These are phyloP conservation scores for Trichosporon ovoides DNA, from an alignment of 1,284 basidiomycete species.

Conservation along the genomic window DNA sequence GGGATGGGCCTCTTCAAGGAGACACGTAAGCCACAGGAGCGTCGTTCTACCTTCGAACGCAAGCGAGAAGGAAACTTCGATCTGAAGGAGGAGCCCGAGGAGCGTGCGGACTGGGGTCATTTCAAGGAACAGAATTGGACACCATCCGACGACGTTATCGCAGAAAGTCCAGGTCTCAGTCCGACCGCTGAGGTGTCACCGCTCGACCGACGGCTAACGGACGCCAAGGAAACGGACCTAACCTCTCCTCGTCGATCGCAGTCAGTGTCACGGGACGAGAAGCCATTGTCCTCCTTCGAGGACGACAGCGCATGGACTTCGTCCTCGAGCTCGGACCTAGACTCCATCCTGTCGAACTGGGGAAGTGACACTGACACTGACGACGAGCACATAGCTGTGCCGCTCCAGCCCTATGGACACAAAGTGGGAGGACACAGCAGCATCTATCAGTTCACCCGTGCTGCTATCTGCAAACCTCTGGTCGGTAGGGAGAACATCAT, in stretches of 20 bases:
- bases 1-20: slow-evolving; percentile 51
- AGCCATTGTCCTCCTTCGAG: slow-evolving; percentile 1
- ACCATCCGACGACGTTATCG: not conserved
- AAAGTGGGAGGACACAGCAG: slow-evolving; percentile 96
- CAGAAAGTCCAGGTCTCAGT: not conserved
- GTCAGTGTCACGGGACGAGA: not conserved
- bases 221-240: not conserved
- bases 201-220: not conserved
- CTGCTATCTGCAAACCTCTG: slow-evolving; percentile 98
- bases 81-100: not conserved
- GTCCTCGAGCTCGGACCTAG: slow-evolving; percentile 6
- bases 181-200: not conserved
- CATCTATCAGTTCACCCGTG: slow-evolving; percentile 96
- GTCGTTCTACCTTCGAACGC: not conserved
- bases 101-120: not conserved
- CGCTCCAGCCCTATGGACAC: slow-evolving; percentile 90
- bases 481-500: slow-evolving; percentile 96
- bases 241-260: slow-evolving; percentile 11
- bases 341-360: not conserved
- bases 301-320: slow-evolving; percentile 16
- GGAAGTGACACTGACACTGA: slow-evolving; percentile 26
- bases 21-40: slow-evolving; percentile 21
- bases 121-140: not conserved
- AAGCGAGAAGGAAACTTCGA: not conserved
- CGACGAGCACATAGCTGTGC: slow-evolving; percentile 70